Evolutionary conservation across 176 grass and related monocot species (phyloP).

Genomic region (Lolium multiflorum): DNA sequence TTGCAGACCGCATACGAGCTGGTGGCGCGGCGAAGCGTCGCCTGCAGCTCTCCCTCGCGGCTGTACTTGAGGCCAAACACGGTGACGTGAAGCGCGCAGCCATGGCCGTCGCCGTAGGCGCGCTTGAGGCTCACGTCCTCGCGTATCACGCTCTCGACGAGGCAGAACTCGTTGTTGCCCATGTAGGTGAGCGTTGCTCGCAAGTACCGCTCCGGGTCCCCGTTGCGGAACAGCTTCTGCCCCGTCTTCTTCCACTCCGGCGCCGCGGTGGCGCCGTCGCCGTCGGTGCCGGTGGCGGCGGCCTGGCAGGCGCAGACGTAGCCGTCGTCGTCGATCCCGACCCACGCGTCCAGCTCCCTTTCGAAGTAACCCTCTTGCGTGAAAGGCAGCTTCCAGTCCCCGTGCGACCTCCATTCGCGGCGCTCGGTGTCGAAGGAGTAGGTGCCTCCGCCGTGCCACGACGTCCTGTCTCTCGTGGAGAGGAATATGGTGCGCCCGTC

Average conservation of each 20-base stretch:
- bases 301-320: slow-evolving; percentile 14
- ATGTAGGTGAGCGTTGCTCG: slow-evolving; percentile 19
- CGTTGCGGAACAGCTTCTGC: neutral
- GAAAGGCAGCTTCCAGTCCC: neutral
- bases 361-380: neutral
- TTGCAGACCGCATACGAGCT: neutral
- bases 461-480: neutral
- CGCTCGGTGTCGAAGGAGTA: neutral
- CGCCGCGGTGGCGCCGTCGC: too few relatives aligned
- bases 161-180: neutral
- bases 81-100: neutral
- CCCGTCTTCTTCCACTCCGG: neutral
- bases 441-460: neutral
- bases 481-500: slow-evolving; percentile 9
- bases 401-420: slow-evolving; percentile 13
- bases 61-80: slow-evolving; percentile 1
- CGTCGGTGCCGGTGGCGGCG: neutral
- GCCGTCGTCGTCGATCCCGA: neutral
- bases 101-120: neutral
- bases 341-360: neutral
- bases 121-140: neutral
- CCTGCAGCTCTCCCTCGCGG: neutral
- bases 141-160: neutral
- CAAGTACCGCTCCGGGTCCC: neutral
- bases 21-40: neutral